Evolutionary conservation across 2,329 filamentous ascomycete genomes (phyloP), one percentile per base, ranked within the genome.

Genomic region (Aspergillus persii): DNA sequence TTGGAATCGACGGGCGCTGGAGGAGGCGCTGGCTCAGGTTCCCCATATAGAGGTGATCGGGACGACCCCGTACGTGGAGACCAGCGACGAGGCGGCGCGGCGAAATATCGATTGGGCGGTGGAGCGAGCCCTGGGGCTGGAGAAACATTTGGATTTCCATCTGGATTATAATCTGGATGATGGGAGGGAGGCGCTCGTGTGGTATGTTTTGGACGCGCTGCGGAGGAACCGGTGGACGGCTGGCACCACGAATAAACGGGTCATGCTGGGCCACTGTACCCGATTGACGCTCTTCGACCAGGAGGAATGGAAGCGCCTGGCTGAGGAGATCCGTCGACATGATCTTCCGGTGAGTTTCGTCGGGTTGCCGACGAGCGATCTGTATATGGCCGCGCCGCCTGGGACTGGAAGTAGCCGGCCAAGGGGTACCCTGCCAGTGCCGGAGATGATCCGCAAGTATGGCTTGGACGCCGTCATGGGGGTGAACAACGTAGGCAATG

Each of bases 401-500:
- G 49, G 41, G 26, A 18, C 47, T 5, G 47, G 53, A 15, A 29
- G 54, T 4, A 61, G 71, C 26, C 68, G 76, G 6, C 76, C 79
- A 1, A 79, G 88, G 60, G 87, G 86, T 1, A 91, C 88, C 0
- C 75, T 91, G 15, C 81, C 85, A 48, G 76, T 90, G 1, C 80
- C 83, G 0, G 76, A 83, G 3, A 77, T 91, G 75, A 87, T 90
- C 60, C 77, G 80, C 44, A 76, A 83, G 26, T 80, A 86, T 60
- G 79, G 79, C 0, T 69, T 91, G 3, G 80, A 86, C 59, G 86
- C 81, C 23, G 85, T 85, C 12, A 80, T 91, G 4, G 83, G 86
- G 2, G 80, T 89, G 41, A 91, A 91, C 68, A 91, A 91, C 66
- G 84, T 91, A 12, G 88, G 88, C 18, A 91, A 91, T 68, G 87